phyloP scores from a whole-genome alignment of 2,329 filamentous ascomycete genomes.

The Coleophoma cylindrospora region DNA sequence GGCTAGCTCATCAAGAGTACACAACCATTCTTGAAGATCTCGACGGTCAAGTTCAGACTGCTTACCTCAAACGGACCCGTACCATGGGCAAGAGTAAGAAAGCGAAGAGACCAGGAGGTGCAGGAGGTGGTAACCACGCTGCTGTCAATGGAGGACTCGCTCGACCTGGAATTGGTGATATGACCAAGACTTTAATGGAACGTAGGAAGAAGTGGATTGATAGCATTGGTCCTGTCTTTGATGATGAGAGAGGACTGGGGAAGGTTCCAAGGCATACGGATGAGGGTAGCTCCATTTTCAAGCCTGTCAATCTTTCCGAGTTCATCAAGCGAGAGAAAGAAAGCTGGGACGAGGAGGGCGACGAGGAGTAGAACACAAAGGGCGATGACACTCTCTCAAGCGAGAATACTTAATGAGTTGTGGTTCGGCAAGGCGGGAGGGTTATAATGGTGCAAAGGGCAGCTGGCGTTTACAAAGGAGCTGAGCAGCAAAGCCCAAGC shows the following conservation, averaged over 20 bases:
- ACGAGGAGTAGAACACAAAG: constrained; percentile 20
- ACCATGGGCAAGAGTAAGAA: constrained; percentile 94
- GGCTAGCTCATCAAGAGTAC: constrained; percentile 96
- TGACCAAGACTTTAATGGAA: constrained; percentile 90
- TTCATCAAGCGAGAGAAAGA: constrained; percentile 77
- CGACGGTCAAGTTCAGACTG: constrained; percentile 88
- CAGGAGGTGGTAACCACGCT: constrained; percentile 64
- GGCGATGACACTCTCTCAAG: too few relatives aligned
- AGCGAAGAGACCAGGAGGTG: constrained; percentile 73
- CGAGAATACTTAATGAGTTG: too few relatives aligned
- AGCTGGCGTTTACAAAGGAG: too few relatives aligned
- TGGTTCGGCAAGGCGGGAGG: too few relatives aligned
- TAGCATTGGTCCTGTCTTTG: constrained; percentile 85
- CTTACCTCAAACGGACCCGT: constrained; percentile 91
- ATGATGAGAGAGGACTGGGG: constrained; percentile 65
- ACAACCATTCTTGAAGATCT: constrained; percentile 95
- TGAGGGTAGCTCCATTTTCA: constrained; percentile 67
- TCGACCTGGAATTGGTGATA: constrained; percentile 80
- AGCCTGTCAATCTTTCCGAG: constrained; percentile 64
- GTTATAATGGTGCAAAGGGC: too few relatives aligned
- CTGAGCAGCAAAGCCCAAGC: too few relatives aligned
- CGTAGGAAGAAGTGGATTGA: constrained; percentile 84
- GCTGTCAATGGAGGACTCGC: constrained; percentile 57
- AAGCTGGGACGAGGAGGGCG: constrained; percentile 64
- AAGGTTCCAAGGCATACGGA: constrained; percentile 65